Evolutionary conservation across 495 filamentous ascomycete genomes (phyloP), one percentile per base, ranked within the genome.

Genomic region (Neurospora intermedia): DNA sequence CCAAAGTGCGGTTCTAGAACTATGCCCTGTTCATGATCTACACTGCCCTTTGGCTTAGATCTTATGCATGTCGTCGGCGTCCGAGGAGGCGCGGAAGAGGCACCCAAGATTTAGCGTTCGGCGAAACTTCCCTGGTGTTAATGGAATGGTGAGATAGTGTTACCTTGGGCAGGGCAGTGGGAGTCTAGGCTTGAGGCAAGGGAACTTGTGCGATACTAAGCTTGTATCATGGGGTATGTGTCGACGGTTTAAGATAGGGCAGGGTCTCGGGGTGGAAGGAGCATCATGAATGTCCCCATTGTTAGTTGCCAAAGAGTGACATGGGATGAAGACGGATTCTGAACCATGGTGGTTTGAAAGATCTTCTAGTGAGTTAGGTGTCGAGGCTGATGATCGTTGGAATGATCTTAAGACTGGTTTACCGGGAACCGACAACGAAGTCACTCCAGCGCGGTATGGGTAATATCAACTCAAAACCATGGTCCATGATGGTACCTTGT

Each of bases 21-120:
- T 59, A 59, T 15, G 48, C 48, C 20, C 48, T 10, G 20, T 7
- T 7, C 23, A 27, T 59, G 23, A 0, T 1, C 48, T 10, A 2
- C 2, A 1, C 4, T 59, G 48, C 23, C 48, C 23, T 3, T 27
- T 15, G 11, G 11, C 4, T 59, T 27, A 15, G 15, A 59, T 11
- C 48, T 59, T 27, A 27, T 59, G 48, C 48, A 4, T 59, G 20
- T 59, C 48, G 31, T 59, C 48, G 48, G 20, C n/a, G 11, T 15
- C 31, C 1, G 15, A 0, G 0, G 20, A 59, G 31, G 23, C 2
- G 2, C 0, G 0, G 6, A 59, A 0, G 20, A 31, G 48, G 23
- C 48, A 27, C 48, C 27, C 9, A 16, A 15, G 48, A 27, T n/a
- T 20, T 59, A 31, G 48, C 6, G 4, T 15, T 31, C 10, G 5